Conservation (phyloP, 2,329 filamentous ascomycete genomes). For the Colletotrichum sp. region DNA sequence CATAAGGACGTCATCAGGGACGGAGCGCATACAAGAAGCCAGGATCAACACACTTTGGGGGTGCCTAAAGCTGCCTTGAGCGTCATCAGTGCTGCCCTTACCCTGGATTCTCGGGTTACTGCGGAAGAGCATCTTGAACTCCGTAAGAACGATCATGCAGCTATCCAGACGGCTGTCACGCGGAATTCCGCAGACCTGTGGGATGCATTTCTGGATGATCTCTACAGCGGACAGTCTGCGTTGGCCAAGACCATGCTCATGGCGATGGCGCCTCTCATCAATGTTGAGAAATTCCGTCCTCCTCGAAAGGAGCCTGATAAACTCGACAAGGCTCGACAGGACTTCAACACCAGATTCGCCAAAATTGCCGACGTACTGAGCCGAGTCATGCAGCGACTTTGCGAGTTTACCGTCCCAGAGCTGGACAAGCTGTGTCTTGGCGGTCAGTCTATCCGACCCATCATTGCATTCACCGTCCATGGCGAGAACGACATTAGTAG, state of each 20-base stretch:
- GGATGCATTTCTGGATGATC: slow-evolving; percentile 73
- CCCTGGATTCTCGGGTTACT: slow-evolving; percentile 48
- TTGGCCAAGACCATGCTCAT: slow-evolving; percentile 78
- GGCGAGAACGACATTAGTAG: slow-evolving; percentile 81
- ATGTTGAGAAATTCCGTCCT: slow-evolving; percentile 75
- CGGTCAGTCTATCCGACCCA: slow-evolving; percentile 70
- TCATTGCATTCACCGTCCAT: slow-evolving; percentile 82
- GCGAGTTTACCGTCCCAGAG: slow-evolving; percentile 74
- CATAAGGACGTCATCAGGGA: slow-evolving; percentile 65
- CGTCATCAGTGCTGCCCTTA: slow-evolving; percentile 59
- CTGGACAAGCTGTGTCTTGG: slow-evolving; percentile 74
- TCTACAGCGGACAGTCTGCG: slow-evolving; percentile 70
- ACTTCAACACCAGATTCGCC: slow-evolving; percentile 78
- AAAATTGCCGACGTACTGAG: slow-evolving; percentile 65
- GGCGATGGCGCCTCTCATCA: slow-evolving; percentile 72
- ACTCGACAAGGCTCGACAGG: slow-evolving; percentile 54
- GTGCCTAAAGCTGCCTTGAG: slow-evolving; percentile 51
- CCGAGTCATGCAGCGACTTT: slow-evolving; percentile 77
- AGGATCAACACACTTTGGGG: slow-evolving; percentile 44
- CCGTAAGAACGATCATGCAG: slow-evolving; percentile 14
- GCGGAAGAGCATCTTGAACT: slow-evolving; percentile 39
- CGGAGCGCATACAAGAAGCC: slow-evolving; percentile 44
- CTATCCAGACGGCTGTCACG: slow-evolving; percentile 70
- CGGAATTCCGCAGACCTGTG: slow-evolving; percentile 79
- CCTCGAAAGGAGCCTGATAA: slow-evolving; percentile 49